Base-by-base conservation (phyloP, 345 rosid genomes). In the Carallia pectinifolia region DNA sequence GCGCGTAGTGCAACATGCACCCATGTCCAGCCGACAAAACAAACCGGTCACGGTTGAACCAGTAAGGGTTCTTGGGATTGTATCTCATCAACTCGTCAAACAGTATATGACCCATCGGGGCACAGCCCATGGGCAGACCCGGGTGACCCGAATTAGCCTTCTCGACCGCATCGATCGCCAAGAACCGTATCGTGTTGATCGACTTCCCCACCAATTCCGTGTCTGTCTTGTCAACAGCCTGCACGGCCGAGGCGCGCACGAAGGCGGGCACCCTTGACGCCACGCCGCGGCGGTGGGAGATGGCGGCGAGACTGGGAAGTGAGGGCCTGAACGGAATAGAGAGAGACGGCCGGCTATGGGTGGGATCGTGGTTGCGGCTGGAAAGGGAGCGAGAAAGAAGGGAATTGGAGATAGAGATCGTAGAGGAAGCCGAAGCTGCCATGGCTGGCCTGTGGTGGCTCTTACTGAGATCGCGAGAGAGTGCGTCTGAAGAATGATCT, bases 61-160 rank as follows among this genome's bases (percentile, higher is more conserved):
- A 94, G 71, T 91, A 87, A 2, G 98, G 98, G 37, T 91, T 94
- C 83, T 91, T 94, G 3, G 98, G 98, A 80, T 94, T 94, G 53
- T 87, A 94, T 71, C 81, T 88, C 98, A 91, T 88, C 47, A 91
- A 66, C 69, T 96, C 98, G 69, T 94, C 98, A 74, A 83, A 94
- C 75, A 94, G 76, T 2, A 94, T 81, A 74, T 94, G 97, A 31
- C 93, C 92, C 87, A 91, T 78, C 39, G 98, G 98, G 55, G 98
- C 97, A 76, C 97, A 94, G 0, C 98, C 98, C 98, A 94, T 91
- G 36, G 98, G 98, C 61, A 94, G 81, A 31, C 98, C 97, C 0
- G 98, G 98, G 71, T 94, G 97, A 4, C 97, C 98, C 7, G 97
- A 94, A 70, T 91, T 94, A 1, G 97, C 98, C 82, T 91, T 91